phyloP scores from a whole-genome alignment of 2,329 filamentous ascomycete genomes.

The Penicillium occitanis region DNA sequence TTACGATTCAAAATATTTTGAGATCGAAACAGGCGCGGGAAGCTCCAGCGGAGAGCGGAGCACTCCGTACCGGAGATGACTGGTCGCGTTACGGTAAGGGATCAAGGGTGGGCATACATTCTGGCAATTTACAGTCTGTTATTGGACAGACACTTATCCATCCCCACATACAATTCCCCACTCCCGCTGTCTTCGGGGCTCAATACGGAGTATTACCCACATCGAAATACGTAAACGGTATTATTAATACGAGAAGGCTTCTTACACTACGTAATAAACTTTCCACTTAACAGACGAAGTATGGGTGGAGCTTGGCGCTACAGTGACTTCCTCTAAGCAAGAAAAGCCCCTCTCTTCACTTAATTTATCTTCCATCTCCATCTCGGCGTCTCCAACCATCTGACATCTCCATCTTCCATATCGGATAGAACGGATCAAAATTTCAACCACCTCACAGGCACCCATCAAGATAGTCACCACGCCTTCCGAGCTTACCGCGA shows the following conservation, averaged over 20 bases:
- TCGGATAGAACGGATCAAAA: conserved; percentile 5
- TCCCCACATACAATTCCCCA: neutral
- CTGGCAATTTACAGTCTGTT: neutral
- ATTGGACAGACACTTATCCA: neutral
- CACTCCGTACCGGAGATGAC: conserved; percentile 7
- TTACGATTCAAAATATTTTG: neutral
- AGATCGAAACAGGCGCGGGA: conserved; percentile 6
- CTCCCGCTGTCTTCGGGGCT: neutral
- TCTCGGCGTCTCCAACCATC: conserved; percentile 10
- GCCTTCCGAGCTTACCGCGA: neutral
- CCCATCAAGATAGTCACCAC: neutral
- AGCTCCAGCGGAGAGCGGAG: conserved; percentile 14
- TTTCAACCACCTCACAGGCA: neutral
- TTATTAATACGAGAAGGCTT: neutral
- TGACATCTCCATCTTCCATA: conserved; percentile 7
- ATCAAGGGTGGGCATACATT: conserved; percentile 1
- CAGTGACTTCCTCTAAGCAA: neutral
- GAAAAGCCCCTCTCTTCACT: neutral
- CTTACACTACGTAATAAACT: conserved; percentile 4
- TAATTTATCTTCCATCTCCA: conserved; percentile 4
- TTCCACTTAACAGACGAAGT: conserved; percentile 2
- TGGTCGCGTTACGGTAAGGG: conserved; percentile 11
- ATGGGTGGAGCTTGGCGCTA: conserved; percentile 5
- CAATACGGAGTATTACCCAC: neutral
- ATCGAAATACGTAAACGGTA: conserved; percentile 4